Conservation (phyloP, 2,329 filamentous ascomycete genomes). For the Monosporascus sp. region DNA sequence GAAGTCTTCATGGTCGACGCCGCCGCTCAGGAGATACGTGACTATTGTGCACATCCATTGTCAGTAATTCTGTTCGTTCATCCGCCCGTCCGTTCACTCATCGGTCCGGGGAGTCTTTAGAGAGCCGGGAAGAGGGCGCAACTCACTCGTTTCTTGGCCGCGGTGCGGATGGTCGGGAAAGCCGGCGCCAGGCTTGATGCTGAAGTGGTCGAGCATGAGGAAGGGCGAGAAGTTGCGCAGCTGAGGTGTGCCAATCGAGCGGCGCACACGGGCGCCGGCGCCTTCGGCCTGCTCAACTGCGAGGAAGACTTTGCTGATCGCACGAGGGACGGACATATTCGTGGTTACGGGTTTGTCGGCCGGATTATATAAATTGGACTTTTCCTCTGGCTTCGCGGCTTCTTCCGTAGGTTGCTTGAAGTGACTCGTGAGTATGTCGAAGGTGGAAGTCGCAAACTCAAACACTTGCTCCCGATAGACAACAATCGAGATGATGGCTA, state of each 20-base stretch:
- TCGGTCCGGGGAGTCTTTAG: neutral
- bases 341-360: slow-evolving; percentile 27
- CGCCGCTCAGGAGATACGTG: slow-evolving; percentile 82
- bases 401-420: slow-evolving; percentile 9
- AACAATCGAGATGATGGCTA: slow-evolving; percentile 32
- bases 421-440: slow-evolving; percentile 16
- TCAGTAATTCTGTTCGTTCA: slow-evolving; percentile 30
- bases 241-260: slow-evolving; percentile 78
- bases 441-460: slow-evolving; percentile 17
- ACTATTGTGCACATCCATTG: slow-evolving; percentile 40
- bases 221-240: slow-evolving; percentile 87
- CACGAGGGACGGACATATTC: slow-evolving; percentile 63
- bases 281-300: slow-evolving; percentile 85
- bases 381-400: slow-evolving; percentile 2
- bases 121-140: neutral
- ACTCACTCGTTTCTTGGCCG: slow-evolving; percentile 62
- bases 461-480: slow-evolving; percentile 27
- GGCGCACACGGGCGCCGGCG: slow-evolving; percentile 77
- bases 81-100: neutral
- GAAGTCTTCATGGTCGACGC: slow-evolving; percentile 30
- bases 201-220: slow-evolving; percentile 94
- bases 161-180: slow-evolving; percentile 85
- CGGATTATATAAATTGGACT: slow-evolving; percentile 22
- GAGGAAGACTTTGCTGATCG: slow-evolving; percentile 77
- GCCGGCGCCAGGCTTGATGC: slow-evolving; percentile 70